A percentile compares a stretch with the other conserved stretches of the same genome.
These are phyloP conservation scores for Kickxella alabastrina DNA, from an alignment of 192 early-diverging fungal species.

Conservation along the genomic window DNA sequence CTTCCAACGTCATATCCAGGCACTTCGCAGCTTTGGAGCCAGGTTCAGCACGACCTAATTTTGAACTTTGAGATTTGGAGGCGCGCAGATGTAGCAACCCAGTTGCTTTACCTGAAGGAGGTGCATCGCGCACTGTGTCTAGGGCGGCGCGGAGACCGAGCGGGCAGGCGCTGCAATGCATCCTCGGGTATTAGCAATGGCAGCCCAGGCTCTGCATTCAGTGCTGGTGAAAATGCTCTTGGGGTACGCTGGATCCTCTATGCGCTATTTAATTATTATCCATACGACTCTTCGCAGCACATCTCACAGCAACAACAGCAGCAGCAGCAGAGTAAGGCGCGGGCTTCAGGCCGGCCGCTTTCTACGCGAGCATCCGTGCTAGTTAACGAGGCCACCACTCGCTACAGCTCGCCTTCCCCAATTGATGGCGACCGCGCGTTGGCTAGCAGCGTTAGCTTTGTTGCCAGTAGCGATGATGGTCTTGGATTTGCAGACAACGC, in stretches of 20 bases:
- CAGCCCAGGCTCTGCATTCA: background rate
- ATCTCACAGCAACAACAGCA: constrained; percentile 20
- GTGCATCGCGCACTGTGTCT: constrained; percentile 19
- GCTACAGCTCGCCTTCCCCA: background rate
- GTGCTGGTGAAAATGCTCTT: constrained; percentile 4
- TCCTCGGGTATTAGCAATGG: constrained; percentile 16
- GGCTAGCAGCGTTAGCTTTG: background rate
- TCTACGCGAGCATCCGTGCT: constrained; percentile 10
- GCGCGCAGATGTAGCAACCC: constrained; percentile 11
- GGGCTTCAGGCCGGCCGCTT: constrained; percentile 1
- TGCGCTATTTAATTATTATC: constrained; percentile 35
- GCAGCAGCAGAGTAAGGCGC: background rate
- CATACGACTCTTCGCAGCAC: constrained; percentile 43
- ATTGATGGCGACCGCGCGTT: background rate
- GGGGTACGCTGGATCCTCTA: constrained; percentile 41
- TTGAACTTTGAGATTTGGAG: constrained; percentile 38
- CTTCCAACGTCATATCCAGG: constrained; percentile 13
- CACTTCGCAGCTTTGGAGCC: constrained; percentile 30
- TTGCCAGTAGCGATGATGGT: constrained; percentile 4
- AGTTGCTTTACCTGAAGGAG: constrained; percentile 23
- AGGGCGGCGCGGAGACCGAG: constrained; percentile 21
- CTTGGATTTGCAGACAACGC: constrained; percentile 5
- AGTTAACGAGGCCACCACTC: constrained; percentile 1
- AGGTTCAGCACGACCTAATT: constrained; percentile 27
- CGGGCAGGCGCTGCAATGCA: constrained; percentile 28